Base-by-base conservation (phyloP, 805 yeast species). In the Saturnispora zaruensis region DNA sequence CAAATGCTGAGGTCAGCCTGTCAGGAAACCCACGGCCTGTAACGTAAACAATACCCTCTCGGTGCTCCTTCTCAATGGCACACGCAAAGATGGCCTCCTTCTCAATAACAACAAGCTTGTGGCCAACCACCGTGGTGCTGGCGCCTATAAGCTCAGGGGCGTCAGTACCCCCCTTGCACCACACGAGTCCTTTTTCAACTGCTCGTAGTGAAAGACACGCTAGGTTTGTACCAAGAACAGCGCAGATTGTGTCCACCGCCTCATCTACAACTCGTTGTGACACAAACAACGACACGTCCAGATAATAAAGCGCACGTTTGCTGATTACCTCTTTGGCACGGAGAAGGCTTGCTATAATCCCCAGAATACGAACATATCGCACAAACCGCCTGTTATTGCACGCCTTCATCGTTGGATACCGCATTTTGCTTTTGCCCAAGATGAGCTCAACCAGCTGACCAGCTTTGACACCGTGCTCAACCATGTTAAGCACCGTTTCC, bases 1-100 rank as follows among this genome's bases (percentile, higher is more conserved):
- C 36, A 50, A 81, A 72, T 23, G 58, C 54, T 44, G 72, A 67
- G 0, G 87, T 81, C 5, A 75, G 62, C 11, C 68, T 57, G 59
- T 83, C 89, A 0, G 89, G 87, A 56, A 70, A 81, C 4, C 89
- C 89, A 58, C 77, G 78, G 0, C 85, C 87, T 0, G 88, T 82
- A 7, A 84, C 61, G 0, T 48, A 48, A 21, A 77, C 33, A 1
- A 77, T 53, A 7, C 55, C 40, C 2, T 18, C 16, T 7, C 13
- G 9, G 23, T 54, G 51, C 11, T 42, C 20, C 21, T 38, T 34
- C 3, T 42, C 32, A 3, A 45, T 60, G 7, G 74, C 33, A 9
- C 66, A 66, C 26, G 66, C 65, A 54, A 74, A 73, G 2, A 76
- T 67, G 0, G 83, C 72, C 51, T 78, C 82, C 51, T 78, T 78